These are phyloP conservation scores for Cochlearia excelsa DNA, from an alignment of 345 rosid genomes.

Conservation along the genomic window DNA sequence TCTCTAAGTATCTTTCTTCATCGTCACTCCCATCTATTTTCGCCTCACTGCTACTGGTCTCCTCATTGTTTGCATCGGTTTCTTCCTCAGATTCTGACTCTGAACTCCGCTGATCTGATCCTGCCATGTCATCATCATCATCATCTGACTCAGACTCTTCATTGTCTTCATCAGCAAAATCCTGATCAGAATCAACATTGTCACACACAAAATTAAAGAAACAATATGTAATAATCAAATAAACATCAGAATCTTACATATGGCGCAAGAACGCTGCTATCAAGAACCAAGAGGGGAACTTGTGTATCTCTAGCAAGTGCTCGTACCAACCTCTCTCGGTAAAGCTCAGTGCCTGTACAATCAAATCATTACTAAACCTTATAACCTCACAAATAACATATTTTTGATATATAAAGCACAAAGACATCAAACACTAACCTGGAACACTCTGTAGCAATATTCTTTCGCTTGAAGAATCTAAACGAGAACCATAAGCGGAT, in stretches of 20 bases:
- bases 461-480: conserved; percentile 82
- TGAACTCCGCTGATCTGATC: conserved; percentile 60
- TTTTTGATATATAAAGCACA: conserved; percentile 6
- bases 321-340: conserved; percentile 82
- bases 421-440: conserved; percentile 42
- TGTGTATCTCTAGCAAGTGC: conserved; percentile 83
- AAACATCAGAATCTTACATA: conserved; percentile 59
- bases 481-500: conserved; percentile 63
- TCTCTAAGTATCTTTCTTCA: conserved; percentile 60
- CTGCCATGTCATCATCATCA: conserved; percentile 36
- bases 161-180: conserved; percentile 61
- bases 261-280: conserved; percentile 90
- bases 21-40: conserved; percentile 66
- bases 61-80: conserved; percentile 69
- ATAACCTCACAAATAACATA: not conserved
- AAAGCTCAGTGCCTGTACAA: conserved; percentile 82
- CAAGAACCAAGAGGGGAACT: conserved; percentile 86
- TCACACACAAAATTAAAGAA: conserved; percentile 9
- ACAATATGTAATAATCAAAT: conserved; percentile 9
- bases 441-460: conserved; percentile 89
- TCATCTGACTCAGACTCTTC: conserved; percentile 71
- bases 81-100: conserved; percentile 87
- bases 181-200: conserved; percentile 47
- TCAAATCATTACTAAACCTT: conserved; percentile 8
- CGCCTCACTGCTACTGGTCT: conserved; percentile 49